Percentiles rank a stretch among this genome's conserved stretches.
phyloP scores from a whole-genome alignment of 2,329 filamentous ascomycete species.

The Fusarium nisikadoi region DNA sequence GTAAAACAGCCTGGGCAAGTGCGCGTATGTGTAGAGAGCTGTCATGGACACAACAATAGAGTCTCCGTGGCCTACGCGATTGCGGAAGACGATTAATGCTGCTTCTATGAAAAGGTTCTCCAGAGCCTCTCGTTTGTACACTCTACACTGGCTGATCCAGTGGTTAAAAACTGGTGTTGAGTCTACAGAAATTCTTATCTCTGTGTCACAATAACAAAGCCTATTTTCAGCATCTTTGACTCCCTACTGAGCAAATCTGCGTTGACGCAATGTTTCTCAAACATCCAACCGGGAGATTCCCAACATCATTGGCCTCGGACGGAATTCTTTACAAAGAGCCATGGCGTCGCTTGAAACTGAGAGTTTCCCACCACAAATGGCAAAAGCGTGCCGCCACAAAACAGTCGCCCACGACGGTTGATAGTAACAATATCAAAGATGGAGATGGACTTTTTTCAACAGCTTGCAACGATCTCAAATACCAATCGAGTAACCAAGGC shows the following conservation, averaged over 20 bases:
- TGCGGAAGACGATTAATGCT: not conserved
- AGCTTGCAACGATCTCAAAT: not conserved
- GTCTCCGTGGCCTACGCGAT: not conserved
- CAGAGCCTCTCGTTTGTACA: no score
- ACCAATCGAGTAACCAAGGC: not conserved
- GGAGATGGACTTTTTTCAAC: not conserved
- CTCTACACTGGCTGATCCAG: no score
- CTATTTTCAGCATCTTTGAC: not conserved
- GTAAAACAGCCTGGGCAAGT: not conserved
- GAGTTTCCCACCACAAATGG: not conserved
- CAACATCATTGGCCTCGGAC: not conserved
- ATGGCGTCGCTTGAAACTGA: not conserved
- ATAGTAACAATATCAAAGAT: not conserved
- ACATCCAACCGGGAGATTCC: no score
- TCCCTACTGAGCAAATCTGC: not conserved
- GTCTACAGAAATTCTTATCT: not conserved
- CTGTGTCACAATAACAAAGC: not conserved
- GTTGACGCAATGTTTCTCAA: not conserved
- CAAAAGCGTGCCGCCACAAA: not conserved
- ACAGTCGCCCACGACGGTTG: not conserved
- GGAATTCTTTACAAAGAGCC: not conserved
- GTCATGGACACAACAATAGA: not conserved
- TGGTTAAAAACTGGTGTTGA: not conserved
- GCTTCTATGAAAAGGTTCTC: no score
- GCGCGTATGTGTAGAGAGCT: not conserved